Conservation (phyloP, 108 stramenopile genomes). For the Fistulifera solaris region DNA sequence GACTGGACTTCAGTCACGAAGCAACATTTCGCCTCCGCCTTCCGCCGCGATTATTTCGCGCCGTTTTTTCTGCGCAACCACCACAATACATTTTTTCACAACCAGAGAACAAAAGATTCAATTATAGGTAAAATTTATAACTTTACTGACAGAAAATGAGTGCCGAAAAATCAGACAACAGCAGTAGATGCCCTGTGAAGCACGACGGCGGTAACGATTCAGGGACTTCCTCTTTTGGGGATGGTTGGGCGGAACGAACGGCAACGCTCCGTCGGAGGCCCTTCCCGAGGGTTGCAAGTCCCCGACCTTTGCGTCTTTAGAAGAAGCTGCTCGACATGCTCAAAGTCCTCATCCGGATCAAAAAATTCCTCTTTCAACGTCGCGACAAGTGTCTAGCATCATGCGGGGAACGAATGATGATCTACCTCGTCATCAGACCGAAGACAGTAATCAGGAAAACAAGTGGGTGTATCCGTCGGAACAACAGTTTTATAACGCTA, state of each 20-base stretch:
- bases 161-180: too few species aligned
- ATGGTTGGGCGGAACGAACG: too few species aligned
- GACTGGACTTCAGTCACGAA: too few species aligned
- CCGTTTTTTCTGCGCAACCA: too few species aligned
- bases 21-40: too few species aligned
- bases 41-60: too few species aligned
- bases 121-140: too few species aligned
- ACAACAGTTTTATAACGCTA: slow-evolving; percentile 96
- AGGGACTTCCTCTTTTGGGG: not conserved
- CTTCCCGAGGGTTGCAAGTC: not conserved
- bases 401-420: slow-evolving; percentile 40
- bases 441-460: slow-evolving; percentile 10
- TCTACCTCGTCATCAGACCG: slow-evolving; percentile 9
- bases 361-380: slow-evolving; percentile 54
- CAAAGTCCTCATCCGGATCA: slow-evolving; percentile 62
- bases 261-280: too few species aligned
- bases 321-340: slow-evolving; percentile 69
- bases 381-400: slow-evolving; percentile 63
- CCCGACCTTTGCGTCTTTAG: slow-evolving; percentile 52
- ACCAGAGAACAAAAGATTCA: too few species aligned
- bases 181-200: slow-evolving; percentile 13
- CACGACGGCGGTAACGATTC: not conserved
- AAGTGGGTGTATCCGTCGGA: slow-evolving; percentile 94
- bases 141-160: too few species aligned
- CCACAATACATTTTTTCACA: too few species aligned